Evolutionary conservation across 2,329 filamentous ascomycete species (phyloP), one percentile per base, ranked within the genome.

Genomic region (Apiospora saccharicola): DNA sequence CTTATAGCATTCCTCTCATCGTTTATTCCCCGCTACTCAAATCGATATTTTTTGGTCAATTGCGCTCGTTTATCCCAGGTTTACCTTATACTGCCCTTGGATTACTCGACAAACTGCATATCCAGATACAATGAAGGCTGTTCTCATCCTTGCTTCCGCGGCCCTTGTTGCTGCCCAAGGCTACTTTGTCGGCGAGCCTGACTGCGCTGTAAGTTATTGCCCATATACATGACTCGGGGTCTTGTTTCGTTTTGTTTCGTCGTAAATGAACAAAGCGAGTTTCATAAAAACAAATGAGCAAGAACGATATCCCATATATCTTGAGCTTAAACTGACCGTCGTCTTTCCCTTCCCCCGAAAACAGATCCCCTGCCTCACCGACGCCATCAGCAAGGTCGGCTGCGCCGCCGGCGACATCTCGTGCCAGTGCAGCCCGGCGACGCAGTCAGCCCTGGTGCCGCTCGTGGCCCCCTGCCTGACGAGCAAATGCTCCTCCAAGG

Each of bases 361-460:
- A 16, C 41, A 68, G 67, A 68, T 47, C 24, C 41, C 67, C 67
- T 68, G 67, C 44, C 67, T 68, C 67, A 68, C 67, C 41, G 41
- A 46, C 41, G 67, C 41, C 67, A 46, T 68, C 43, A 19, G 16
- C 41, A 34, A 44, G n/a, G 67, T 46, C 67, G 43, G 43, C 44
- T 68, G 67, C 67, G 14, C n/a, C 2, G 6, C 30, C 14, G 67
- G 67, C 67, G 67, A 68, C 41, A 46, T 30, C 13, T 13, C 43
- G 13, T 68, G 67, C 67, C 41, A 46, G 67, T 68, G 67, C 67
- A 37, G 30, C 67, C 3, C 30, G 41, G 67, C 22, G 26, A 34
- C 67, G 12, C 67, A 68, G 67, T 24, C 67, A 6, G 19, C 24
- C n/a, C 26, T 68, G 67, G 41, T 30, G 14, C 41, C 41, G 10